Evolutionary conservation across 768 basidiomycete genomes (phyloP), one percentile per base, ranked within the genome.

Genomic region (Cystobasidium tubakii): DNA sequence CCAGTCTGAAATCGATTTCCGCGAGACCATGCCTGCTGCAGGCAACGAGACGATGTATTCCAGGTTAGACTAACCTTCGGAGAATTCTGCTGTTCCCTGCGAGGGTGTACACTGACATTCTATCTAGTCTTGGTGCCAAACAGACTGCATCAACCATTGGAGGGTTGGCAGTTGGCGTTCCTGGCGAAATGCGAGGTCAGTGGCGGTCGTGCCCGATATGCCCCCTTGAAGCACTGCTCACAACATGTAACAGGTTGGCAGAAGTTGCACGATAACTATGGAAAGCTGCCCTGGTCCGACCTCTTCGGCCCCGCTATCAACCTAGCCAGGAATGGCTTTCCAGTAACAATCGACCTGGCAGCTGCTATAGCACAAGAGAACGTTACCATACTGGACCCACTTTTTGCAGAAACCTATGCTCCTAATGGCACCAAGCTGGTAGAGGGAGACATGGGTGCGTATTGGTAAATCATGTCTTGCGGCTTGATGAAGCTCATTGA

Each of bases 251-350:
- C 23, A 65, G 63, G 73, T 57, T 79, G 79, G 76, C 67, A 80
- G 57, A 71, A 69, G 15, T 76, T 81, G 2, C 79, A 80, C 74
- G 23, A 72, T 1, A 70, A 74, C 15, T 77, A 80, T 63, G 80
- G 79, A 0, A 64, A 60, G 36, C 78, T 79, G 13, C 77, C 78
- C 23, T 80, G 80, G 80, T 42, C 44, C 19, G 66, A 73, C 4
- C 77, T 81, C 27, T 79, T 81, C 66, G 39, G 73, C 33, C 80
- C 80, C 1, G 78, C 79, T 23, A 79, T 80, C 79, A 65, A 77
- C 33, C 70, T 80, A 23, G 80, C 80, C 21, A 62, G 79, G 13
- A 76, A 79, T 60, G 80, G 80, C 12, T 81, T 80, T 74, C 73
- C 63, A 50, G 78, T 81, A 75, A 80, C 79, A 44, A 53, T 66